Percentiles rank a stretch among this genome's conserved stretches.
Evolutionary conservation across 192 early-diverging fungal genomes (phyloP).

Genomic region (Coemansia sp.): DNA sequence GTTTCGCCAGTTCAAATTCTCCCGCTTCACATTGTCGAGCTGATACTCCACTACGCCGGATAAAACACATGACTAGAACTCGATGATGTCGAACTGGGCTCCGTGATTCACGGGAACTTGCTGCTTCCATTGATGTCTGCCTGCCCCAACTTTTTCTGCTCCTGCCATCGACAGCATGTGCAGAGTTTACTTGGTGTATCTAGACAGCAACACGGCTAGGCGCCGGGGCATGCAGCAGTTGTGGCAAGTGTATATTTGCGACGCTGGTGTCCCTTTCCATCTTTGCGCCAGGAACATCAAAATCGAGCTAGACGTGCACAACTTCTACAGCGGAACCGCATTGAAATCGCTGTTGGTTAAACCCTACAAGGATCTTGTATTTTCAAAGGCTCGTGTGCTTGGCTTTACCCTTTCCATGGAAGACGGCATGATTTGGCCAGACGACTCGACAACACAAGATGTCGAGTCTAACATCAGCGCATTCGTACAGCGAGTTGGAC

Average conservation of each 20-base stretch:
- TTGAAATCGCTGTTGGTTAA: not conserved
- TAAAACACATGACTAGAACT: not conserved
- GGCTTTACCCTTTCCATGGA: not conserved
- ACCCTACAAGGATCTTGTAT: not conserved
- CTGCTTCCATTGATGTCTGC: not conserved
- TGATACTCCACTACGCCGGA: not conserved
- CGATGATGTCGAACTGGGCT: not conserved
- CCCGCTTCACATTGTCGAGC: not conserved
- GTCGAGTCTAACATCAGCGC: not conserved
- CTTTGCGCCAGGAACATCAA: not conserved
- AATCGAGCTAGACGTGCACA: not conserved
- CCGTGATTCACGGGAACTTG: not conserved
- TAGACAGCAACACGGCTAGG: too few species aligned
- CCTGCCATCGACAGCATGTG: not conserved
- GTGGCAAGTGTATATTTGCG: not conserved
- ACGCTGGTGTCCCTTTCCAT: not conserved
- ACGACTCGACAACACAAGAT: not conserved
- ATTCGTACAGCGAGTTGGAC: not conserved
- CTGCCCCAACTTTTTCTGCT: not conserved
- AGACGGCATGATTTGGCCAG: not conserved
- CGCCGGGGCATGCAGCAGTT: too few species aligned
- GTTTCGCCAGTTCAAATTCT: not conserved
- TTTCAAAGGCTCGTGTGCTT: not conserved
- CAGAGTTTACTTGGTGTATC: not conserved
- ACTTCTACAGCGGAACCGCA: not conserved